Base-by-base conservation (phyloP, 208 protist genomes). In the Leishmania tropica region DNA sequence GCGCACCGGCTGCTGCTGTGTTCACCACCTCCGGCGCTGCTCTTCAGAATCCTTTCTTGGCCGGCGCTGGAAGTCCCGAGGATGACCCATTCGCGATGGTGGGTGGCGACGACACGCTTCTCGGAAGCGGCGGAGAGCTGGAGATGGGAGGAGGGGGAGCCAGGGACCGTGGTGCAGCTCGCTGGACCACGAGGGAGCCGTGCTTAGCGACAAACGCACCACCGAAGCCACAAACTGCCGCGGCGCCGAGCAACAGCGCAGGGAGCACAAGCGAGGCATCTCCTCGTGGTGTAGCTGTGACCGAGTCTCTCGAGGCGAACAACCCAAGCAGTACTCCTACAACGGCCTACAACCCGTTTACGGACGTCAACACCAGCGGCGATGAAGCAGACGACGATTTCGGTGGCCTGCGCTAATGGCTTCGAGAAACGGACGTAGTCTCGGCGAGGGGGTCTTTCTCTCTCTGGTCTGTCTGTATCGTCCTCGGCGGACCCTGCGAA, bases 331-430 rank as follows among this genome's bases (percentile, higher is more conserved):
- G 37, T 45, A 21, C 40, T 45, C 40, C 71, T 35, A 47, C 35
- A 35, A 13, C 64, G 47, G 15, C 72, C 35, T 78, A 77, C 78
- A 86, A 86, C 65, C 78, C 77, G 13, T 81, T 83, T 62, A 78
- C 73, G 3, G 79, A 83, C 47, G 64, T 83, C 48, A 53, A 78
- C 8, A 37, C 19, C 31, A 60, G 75, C 48, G 80, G 37, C 28
- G 83, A 77, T 21, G 79, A 81, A 35, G 76, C 72, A 5, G 75
- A 83, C 5, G 79, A 76, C 19, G 83, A 40, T 24, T 67, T 87
- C 54, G 68, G 45, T n/a, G 71, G 81, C 45, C 65, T 86, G 75
- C 60, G 75, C 28, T 86, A 68, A 67, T 35, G 5, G 8, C 35
- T 35, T 70, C 4, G 17, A 21, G 65, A 48, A 6, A 24, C 1